Evolutionary conservation across 768 basidiomycete species (phyloP), one percentile per base, ranked within the genome.

Genomic region (Termitomyces sp.): DNA sequence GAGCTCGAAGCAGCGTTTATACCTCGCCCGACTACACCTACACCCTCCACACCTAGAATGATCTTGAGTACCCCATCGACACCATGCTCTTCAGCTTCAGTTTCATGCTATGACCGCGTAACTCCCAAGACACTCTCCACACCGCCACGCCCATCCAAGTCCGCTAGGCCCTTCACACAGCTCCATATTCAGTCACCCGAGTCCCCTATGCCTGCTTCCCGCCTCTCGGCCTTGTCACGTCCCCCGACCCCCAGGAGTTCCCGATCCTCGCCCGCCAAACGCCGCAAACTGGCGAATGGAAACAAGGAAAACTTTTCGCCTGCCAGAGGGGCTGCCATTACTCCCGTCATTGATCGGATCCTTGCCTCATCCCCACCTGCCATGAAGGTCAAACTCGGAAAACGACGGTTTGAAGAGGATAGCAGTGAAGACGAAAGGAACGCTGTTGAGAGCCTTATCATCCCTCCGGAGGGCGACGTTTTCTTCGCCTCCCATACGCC

Each of bases 281-380:
- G 78, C 58, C 72, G 76, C 52, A 69, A 72, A 60, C 52, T 69
- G 30, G 69, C 66, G 16, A 62, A 64, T 7, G 67, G 65, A 0
- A 71, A 86, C 68, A 89, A 90, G 71, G 88, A 91, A 67, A 90
- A 90, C 64, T 57, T 69, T 33, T 80, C 80, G 0, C 84, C 82
- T 34, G 27, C 32, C 47, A 57, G 65, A 20, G 44, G 47, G 24
- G 12, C 20, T 22, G 24, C 20, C 30, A 68, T 72, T 47, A 56
- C 74, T 1, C 72, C 80, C 37, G 73, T 81, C 22, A 60, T 73
- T 32, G 84, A 87, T 57, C 77, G 80, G 32, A 75, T 82, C 61
- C 69, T 42, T 68, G 67, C 57, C 5, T 46, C 50, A n/a, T 74
- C 76, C 5, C 76, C 79, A 16, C 32, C 42, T 10, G 45, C 34